Base-by-base conservation (phyloP, 1,284 basidiomycete species). In the Sporisorium graminicola region DNA sequence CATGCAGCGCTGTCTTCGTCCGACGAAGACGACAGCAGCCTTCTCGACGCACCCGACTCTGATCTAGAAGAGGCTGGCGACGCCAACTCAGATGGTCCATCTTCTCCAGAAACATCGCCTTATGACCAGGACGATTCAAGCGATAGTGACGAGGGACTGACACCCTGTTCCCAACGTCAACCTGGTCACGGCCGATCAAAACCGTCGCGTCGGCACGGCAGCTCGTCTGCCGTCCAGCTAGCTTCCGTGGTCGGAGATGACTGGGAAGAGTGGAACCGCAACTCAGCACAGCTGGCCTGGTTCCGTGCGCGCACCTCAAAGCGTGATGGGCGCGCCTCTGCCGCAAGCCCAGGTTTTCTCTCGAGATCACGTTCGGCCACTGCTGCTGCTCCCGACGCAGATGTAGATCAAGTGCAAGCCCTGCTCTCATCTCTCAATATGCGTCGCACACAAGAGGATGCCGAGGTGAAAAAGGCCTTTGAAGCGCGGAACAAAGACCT, bases 401-500 rank as follows among this genome's bases (percentile, higher is more conserved):
- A 78, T 24, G 42, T 85, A 4, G 74, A 83, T 31, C 76, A 82
- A 37, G 76, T 85, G 2, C 63, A 74, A 43, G 62, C 65, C 2
- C 57, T 84, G 0, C 74, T 85, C 2, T 62, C 73, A 1, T 64
- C 60, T 6, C 77, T 85, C 31, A 72, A 79, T 58, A 62, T 84
- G 55, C 59, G 78, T 16, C 71, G 78, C 24, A 57, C 64, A 0
- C 71, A 77, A 49, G 59, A 75, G 29, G 82, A 85, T 18, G 60
- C 64, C n/a, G 66, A 76, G 12, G 72, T 78, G 12, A 67, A 77
- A 18, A 64, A 65, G 12, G 82, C 76, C 5, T 85, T 84, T 27
- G 82, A 85, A 53, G 66, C 71, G 27, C 78, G 81, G 5, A 80
- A 84, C 53, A 69, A 77, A 27, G 63, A 51, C 12, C 74, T 85